Base-by-base conservation (phyloP, 176 grass and related monocot species). In the Chloris gayana region DNA sequence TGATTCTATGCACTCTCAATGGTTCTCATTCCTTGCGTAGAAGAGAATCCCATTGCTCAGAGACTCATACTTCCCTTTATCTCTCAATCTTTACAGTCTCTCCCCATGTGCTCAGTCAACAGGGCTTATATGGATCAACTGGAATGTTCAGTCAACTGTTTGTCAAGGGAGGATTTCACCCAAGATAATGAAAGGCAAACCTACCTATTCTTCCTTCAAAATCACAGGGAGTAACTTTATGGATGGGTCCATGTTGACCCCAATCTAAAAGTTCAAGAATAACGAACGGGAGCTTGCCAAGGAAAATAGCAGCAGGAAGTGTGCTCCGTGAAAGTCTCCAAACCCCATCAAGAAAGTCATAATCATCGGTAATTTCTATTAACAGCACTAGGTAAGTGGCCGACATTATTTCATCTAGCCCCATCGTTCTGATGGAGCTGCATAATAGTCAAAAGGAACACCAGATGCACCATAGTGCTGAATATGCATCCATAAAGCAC, bases 1-100 rank as follows among this genome's bases (percentile, higher is more conserved):
- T 66, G 72, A 85, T 85, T 80, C 66, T 34, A 11, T 37, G 74
- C 88, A 90, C 79, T 82, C 33, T 90, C 11, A 73, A 42, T 69
- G 88, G 83, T 74, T 90, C 83, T 79, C 41, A 45, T 90, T 59
- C 44, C 67, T 73, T 38, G 73, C 66, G 66, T 60, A 39, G 58
- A 19, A 26, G 65, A 37, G 46, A 33, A 72, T 13, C 47, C 33
- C 15, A 37, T 37, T 14, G 65, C 29, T 50, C 18, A 32, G n/a
- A 59, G 56, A 25, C 19, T 46, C 41, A 42, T 13, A 14, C 31
- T 15, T 7, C 25, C 50, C 44, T 44, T 17, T 25, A 10, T 66
- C 46, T 73, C 19, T 45, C 7, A 21, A 41, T 76, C 26, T 70
- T 62, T 70, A 29, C 41, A 24, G 13, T 67, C 31, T 49, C 46